Evolutionary conservation across 1,284 basidiomycete species (phyloP).

Genomic region (Anthracocystis setariae): DNA sequence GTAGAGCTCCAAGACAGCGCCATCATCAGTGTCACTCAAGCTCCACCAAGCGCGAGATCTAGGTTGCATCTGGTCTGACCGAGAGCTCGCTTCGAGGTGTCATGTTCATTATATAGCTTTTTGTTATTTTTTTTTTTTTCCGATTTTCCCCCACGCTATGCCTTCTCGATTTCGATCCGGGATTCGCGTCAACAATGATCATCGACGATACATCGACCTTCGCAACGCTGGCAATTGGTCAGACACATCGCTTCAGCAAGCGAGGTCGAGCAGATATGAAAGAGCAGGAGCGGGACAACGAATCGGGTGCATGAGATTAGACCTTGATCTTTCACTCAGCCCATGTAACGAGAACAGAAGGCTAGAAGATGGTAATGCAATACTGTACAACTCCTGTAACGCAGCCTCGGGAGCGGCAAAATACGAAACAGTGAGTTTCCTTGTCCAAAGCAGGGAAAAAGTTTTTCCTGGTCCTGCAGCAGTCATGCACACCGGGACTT

Average conservation of each 20-base stretch:
- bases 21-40: background rate
- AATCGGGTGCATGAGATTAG: background rate
- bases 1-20: background rate
- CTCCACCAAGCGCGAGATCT: background rate
- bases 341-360: too few relatives aligned
- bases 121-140: too few relatives aligned
- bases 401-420: background rate
- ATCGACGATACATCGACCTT: too few relatives aligned
- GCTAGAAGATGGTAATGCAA: too few relatives aligned
- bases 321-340: too few relatives aligned
- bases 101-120: too few relatives aligned
- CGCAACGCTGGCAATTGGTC: too few relatives aligned
- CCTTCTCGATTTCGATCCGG: background rate
- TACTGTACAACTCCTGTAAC: background rate
- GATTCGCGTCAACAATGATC: too few relatives aligned
- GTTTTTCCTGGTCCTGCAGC: constrained; percentile 40
- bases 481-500: constrained; percentile 27
- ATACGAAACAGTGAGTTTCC: background rate
- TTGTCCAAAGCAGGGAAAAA: constrained; percentile 3
- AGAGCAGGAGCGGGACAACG: too few relatives aligned
- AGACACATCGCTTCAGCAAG: too few relatives aligned
- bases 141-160: background rate
- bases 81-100: too few relatives aligned
- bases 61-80: background rate
- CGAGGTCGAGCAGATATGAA: background rate